Evolutionary conservation across 306 rosid genomes (phyloP).

Genomic region (Fragaria nilgerrensis): DNA sequence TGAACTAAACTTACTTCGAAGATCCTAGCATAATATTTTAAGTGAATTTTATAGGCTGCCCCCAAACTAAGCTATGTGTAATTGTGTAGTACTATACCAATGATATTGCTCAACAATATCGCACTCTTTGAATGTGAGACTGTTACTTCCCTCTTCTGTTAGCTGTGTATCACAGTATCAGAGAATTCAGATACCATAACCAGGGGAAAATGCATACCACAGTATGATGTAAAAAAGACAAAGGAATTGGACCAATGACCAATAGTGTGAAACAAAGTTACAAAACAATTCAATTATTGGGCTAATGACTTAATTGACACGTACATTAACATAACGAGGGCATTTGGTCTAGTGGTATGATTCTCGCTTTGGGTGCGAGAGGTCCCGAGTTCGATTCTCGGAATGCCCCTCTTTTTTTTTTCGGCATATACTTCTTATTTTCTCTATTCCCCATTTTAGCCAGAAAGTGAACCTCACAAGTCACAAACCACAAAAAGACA

Average conservation of each 20-base stretch:
- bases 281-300: neutral
- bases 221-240: neutral
- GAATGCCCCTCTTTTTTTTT: neutral
- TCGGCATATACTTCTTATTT: neutral
- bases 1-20: neutral
- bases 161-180: neutral
- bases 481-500: neutral
- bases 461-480: neutral
- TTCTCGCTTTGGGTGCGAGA: constrained; percentile 16
- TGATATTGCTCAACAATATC: neutral
- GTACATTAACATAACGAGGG: neutral
- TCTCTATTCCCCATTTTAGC: neutral
- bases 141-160: neutral
- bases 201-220: neutral
- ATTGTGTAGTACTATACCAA: neutral
- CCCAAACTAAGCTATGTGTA: neutral
- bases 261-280: neutral
- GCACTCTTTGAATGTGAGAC: neutral
- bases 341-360: constrained; percentile 16
- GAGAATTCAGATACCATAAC: neutral
- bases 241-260: neutral
- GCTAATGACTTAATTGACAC: neutral
- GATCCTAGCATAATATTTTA: neutral
- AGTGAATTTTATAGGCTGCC: neutral
- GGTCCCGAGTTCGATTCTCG: constrained; percentile 15